Evolutionary conservation across 306 rosid species (phyloP), one percentile per base, ranked within the genome.

Genomic region (Calophaca sinica): DNA sequence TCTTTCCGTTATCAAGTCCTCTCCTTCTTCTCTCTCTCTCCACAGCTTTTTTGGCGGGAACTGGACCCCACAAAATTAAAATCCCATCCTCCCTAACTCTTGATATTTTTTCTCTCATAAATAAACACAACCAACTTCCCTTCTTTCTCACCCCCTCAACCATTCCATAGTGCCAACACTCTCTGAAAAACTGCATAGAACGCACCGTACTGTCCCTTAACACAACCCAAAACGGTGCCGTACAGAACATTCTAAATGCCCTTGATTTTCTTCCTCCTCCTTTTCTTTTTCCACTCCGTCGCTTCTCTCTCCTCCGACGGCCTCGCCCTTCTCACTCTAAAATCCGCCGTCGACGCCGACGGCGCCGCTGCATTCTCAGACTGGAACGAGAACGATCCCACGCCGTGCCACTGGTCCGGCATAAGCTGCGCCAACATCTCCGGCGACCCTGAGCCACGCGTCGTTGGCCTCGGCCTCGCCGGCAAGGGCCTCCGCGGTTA

Each of bases 351-450:
- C 5, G 96, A 92, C 39, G 84, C 76, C 0, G 74, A 74, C 11
- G 79, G 63, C 15, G 76, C 79, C 74, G 49, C 81, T 4, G 83
- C 83, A 9, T 89, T 96, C 79, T 68, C 92, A 73, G 89, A 89
- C 84, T 96, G 99, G 99, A 84, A 79, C 64, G 96, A 90, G 57
- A 68, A 74, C 12, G 98, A 96, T 62, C 0, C 76, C 8, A 81
- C 88, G 0, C 98, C 99, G 0, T 96, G 99, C 71, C 85, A 52
- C 0, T 96, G 99, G 99, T 55, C 91, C 46, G 99, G 99, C 74
- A 79, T 96, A 82, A 87, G 92, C 66, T 96, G 99, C 69, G 78
- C 68, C 49, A 90, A 92, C 82, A 54, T 96, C 72, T 44, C 96
- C 13, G 97, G 87, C 3, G 57, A 35, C 2, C 3, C 90, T 0